Conservation (phyloP, 1,284 basidiomycete genomes). For the Limonomyces culmigenus region DNA sequence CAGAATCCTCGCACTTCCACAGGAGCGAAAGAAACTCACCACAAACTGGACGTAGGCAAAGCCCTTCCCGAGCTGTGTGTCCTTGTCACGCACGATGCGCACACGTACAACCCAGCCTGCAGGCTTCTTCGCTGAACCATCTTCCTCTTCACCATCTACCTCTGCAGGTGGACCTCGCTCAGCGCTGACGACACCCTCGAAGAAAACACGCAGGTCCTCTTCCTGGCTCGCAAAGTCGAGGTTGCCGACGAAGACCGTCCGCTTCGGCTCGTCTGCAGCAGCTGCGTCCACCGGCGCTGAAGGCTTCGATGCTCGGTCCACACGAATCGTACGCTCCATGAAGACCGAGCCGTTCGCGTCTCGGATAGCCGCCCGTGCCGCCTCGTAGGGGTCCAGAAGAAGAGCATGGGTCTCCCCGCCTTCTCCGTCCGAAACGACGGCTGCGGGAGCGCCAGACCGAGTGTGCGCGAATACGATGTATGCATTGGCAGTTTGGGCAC, state of each 20-base stretch:
- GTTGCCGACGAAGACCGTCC: constrained; percentile 82
- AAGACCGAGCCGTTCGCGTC: constrained; percentile 61
- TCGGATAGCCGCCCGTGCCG: constrained; percentile 43
- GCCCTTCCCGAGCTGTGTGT: constrained; percentile 94
- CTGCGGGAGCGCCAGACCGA: constrained; percentile 4
- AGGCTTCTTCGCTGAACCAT: constrained; percentile 15
- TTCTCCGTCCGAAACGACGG: not conserved
- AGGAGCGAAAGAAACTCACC: constrained; percentile 25
- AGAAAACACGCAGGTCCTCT: constrained; percentile 77
- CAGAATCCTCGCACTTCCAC: not conserved
- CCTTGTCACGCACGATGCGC: constrained; percentile 78
- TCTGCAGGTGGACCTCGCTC: constrained; percentile 46
- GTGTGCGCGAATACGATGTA: constrained; percentile 80
- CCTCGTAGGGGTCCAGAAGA: constrained; percentile 53
- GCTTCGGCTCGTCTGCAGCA: constrained; percentile 43
- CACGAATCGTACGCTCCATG: constrained; percentile 58
- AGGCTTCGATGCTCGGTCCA: constrained; percentile 28
- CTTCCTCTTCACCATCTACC: constrained; percentile 11
- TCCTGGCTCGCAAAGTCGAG: constrained; percentile 88
- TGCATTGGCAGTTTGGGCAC: constrained; percentile 58
- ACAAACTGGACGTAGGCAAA: constrained; percentile 88
- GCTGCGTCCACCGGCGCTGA: not conserved
- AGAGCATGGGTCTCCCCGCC: not conserved
- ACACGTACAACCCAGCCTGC: constrained; percentile 66
- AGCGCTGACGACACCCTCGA: constrained; percentile 61